phyloP scores from a whole-genome alignment of 2,329 filamentous ascomycete species.

The Botrytis pseudocinerea region DNA sequence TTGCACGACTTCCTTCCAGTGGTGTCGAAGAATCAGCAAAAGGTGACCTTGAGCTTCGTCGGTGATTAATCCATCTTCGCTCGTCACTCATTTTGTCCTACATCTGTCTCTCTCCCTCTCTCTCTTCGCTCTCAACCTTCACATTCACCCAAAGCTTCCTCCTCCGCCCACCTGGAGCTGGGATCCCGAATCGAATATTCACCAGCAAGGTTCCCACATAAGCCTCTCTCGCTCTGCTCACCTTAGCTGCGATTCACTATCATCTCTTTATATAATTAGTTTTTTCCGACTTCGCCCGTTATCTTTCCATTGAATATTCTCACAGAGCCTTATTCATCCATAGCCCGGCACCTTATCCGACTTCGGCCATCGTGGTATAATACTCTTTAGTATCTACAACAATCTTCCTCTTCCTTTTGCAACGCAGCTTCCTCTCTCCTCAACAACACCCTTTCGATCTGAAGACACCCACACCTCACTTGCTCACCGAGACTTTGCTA shows the following conservation, averaged over 20 bases:
- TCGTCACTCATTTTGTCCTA: not conserved
- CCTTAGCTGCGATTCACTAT: not conserved
- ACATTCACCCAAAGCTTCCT: not conserved
- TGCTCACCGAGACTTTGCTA: not conserved
- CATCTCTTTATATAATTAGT: conserved; percentile 14
- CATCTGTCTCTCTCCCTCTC: not conserved
- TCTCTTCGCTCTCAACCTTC: not conserved
- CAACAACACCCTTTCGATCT: not conserved
- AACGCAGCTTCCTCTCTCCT: not conserved
- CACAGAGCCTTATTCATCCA: not conserved
- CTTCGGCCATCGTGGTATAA: conserved; percentile 1
- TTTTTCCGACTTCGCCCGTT: not conserved
- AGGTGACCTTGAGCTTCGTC: not conserved
- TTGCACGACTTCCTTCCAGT: not conserved
- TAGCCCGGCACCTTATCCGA: not conserved
- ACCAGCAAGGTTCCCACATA: not conserved
- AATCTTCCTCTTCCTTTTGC: not conserved
- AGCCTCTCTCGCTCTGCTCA: not conserved
- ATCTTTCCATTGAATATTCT: not conserved
- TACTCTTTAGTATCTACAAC: not conserved
- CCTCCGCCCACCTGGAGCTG: not conserved
- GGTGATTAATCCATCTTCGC: not conserved
- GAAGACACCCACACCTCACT: not conserved
- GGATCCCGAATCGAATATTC: not conserved
- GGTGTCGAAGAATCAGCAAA: not conserved